Evolutionary conservation across 768 basidiomycete species (phyloP).

Genomic region (Russula sp.): DNA sequence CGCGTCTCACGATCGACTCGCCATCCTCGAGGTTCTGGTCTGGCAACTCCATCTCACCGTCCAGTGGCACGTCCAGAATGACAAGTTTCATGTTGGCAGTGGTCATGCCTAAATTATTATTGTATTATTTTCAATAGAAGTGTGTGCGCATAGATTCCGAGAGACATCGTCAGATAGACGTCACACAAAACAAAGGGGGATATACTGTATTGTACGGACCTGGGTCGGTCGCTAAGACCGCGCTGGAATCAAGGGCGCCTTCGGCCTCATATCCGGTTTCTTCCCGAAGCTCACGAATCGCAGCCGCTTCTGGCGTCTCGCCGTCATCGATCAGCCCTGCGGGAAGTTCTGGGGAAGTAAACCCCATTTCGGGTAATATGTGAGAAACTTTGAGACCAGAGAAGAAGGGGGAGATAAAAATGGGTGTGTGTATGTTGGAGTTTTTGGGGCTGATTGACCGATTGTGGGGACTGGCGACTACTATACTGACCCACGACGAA

Average conservation of each 20-base stretch:
- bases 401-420: not conserved
- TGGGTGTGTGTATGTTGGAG: not conserved
- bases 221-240: conserved; percentile 65
- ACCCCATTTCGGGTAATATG: not conserved
- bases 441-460: conserved; percentile 3
- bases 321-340: conserved; percentile 83
- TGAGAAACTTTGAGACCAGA: not conserved
- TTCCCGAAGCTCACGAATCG: conserved; percentile 86
- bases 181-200: conserved; percentile 10
- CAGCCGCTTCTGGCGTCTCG: conserved; percentile 77
- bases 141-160: not conserved
- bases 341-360: conserved; percentile 47
- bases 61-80: conserved; percentile 62
- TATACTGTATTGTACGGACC: conserved; percentile 48
- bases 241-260: conserved; percentile 58
- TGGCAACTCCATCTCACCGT: conserved; percentile 65
- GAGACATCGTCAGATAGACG: not conserved
- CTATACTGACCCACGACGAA: conserved; percentile 69
- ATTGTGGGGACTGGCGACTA: no score
- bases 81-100: conserved; percentile 91
- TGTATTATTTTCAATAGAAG: not conserved
- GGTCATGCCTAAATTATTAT: conserved; percentile 67
- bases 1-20: conserved; percentile 73
- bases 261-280: conserved; percentile 85
- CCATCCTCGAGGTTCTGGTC: conserved; percentile 78